phyloP scores from a whole-genome alignment of 1,284 basidiomycete genomes.

The Papiliotrema terrestris region DNA sequence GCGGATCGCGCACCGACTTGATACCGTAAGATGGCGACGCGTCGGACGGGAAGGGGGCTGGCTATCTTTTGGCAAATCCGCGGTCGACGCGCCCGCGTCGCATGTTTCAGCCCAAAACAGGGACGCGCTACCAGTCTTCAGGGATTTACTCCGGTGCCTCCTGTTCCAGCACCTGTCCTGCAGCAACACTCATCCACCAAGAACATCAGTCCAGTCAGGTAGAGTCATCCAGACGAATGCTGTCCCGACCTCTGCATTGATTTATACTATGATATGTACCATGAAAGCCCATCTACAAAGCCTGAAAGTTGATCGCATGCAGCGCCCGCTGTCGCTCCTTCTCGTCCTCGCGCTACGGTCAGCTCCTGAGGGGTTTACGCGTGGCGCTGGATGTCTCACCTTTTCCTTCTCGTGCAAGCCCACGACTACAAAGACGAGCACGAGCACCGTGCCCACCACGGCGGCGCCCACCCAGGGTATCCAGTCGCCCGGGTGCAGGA shows the following conservation, averaged over 20 bases:
- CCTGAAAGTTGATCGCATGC: constrained; percentile 96
- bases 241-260: not conserved
- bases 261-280: not conserved
- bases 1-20: not conserved
- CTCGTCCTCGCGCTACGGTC: constrained; percentile 78
- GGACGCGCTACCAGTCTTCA: not conserved
- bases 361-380: not conserved
- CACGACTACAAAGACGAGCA: constrained; percentile 78
- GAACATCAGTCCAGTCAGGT: too few species aligned
- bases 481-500: constrained; percentile 92
- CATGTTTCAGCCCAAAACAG: not conserved
- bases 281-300: constrained; percentile 55
- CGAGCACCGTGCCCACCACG: constrained; percentile 67
- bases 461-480: constrained; percentile 93
- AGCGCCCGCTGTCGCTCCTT: constrained; percentile 77
- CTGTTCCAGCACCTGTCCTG: not conserved
- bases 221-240: not conserved
- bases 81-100: too few species aligned
- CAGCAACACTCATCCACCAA: not conserved
- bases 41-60: too few species aligned
- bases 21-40: too few species aligned
- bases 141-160: not conserved
- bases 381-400: constrained; percentile 48
- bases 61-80: too few species aligned
- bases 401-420: constrained; percentile 89